Conservation (phyloP, 768 basidiomycete species). For the Tricholoma sp. region DNA sequence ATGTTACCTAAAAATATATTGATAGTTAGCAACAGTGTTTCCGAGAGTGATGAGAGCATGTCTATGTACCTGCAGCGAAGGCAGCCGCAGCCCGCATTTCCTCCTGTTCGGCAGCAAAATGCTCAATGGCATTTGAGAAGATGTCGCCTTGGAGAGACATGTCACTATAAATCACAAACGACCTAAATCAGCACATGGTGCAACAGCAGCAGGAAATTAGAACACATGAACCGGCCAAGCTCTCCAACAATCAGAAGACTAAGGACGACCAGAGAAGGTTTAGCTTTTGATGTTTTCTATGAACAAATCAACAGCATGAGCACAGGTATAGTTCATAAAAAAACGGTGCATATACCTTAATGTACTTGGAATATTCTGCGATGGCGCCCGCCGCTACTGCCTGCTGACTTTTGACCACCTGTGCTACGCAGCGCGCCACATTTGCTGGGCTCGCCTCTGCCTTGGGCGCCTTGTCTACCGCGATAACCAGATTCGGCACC, state of each 20-base stretch:
- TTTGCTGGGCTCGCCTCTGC: conserved; percentile 56
- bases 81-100: conserved; percentile 88
- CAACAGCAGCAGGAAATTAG: conserved; percentile 4
- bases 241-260: conserved; percentile 90
- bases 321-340: not conserved
- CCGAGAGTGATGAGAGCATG: not conserved
- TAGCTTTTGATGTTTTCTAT: conserved; percentile 55
- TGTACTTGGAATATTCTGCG: conserved; percentile 74
- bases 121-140: conserved; percentile 68
- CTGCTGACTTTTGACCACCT: conserved; percentile 68
- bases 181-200: not conserved
- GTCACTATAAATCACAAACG: conserved; percentile 52
- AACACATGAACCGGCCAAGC: conserved; percentile 75
- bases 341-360: conserved; percentile 52
- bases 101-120: conserved; percentile 75
- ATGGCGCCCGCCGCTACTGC: conserved; percentile 78
- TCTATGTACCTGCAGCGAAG: conserved; percentile 75
- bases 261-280: conserved; percentile 65
- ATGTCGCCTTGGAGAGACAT: conserved; percentile 78
- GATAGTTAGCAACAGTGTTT: not conserved
- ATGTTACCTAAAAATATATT: conserved; percentile 65
- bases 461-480: conserved; percentile 60
- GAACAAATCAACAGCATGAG: conserved; percentile 1
- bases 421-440: conserved; percentile 81
- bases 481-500: conserved; percentile 66